Evolutionary conservation across 768 basidiomycete genomes (phyloP), one percentile per base, ranked within the genome.

Genomic region (Hysterangium stoloniferum): DNA sequence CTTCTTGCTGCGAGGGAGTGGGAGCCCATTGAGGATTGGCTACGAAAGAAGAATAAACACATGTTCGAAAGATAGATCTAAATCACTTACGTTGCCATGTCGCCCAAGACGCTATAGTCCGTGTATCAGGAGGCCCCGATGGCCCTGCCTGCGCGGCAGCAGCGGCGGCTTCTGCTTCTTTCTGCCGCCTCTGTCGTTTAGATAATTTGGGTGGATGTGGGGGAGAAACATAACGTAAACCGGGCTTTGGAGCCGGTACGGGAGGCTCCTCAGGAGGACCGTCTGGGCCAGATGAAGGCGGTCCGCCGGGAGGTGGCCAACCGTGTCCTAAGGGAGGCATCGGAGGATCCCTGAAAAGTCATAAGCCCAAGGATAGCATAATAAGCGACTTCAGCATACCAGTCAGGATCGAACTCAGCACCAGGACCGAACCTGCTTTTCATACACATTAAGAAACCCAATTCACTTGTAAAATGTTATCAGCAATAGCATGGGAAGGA

Each of bases 391-490:
- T n/a, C 9, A 15, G 37, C 60, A 12, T 29, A 60, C 88, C 89
- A 91, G n/a, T 86, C 80, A 6, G 82, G 76, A 59, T 89, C 84
- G 59, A 85, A 92, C 63, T 88, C 83, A 45, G 89, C 89, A 50
- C 86, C 87, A n/a, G 86, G 80, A 4, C 82, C 82, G 57, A 88
- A 86, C 61, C 85, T 85, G 34, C 84, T 73, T 63, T 78, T 80
- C 72, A 84, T 71, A 57, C 73, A 70, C 53, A 91, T 64, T 22
- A 92, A 69, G 51, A 73, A 77, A 24, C 84, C 88, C 49, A 92
- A 73, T 71, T 90, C 86, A 58, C 88, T 89, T 56, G 22, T 40
- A 33, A 33, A 15, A 31, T 25, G 41, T 35, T 37, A 40, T 25
- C 0, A 13, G 29, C 17, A 8, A n/a, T 13, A n/a, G n/a, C n/a